Evolutionary conservation across 306 rosid species (phyloP).

Genomic region (Medicago arabica): DNA sequence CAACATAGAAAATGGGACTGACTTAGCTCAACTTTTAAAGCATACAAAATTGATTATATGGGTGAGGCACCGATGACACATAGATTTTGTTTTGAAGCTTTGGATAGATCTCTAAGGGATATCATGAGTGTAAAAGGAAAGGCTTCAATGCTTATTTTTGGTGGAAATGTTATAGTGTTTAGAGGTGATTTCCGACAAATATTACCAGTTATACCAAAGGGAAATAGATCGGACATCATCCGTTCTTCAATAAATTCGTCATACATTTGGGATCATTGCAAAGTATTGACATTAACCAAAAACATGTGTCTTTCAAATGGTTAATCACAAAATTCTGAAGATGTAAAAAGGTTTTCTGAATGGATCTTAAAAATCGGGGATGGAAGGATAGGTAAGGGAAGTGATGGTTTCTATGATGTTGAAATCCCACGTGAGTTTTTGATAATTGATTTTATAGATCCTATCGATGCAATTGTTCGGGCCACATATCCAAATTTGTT

Average conservation of each 20-base stretch:
- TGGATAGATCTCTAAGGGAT: not conserved
- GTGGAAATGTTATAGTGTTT: not conserved
- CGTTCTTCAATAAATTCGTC: not conserved
- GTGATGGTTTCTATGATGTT: too few relatives aligned
- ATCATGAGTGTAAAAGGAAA: not conserved
- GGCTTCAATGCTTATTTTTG: not conserved
- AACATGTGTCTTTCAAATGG: not conserved
- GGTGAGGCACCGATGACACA: not conserved
- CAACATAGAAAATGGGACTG: not conserved
- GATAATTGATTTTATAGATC: too few relatives aligned
- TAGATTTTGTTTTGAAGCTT: not conserved
- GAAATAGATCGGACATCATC: not conserved
- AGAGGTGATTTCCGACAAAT: not conserved
- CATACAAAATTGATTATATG: not conserved
- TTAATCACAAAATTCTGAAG: too few relatives aligned
- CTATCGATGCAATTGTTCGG: too few relatives aligned
- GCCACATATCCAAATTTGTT: too few relatives aligned
- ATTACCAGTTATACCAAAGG: not conserved
- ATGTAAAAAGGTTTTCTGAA: too few relatives aligned
- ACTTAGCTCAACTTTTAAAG: not conserved
- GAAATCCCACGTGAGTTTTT: too few relatives aligned
- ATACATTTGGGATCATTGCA: not conserved
- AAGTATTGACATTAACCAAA: too few relatives aligned
- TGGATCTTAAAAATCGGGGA: too few relatives aligned
- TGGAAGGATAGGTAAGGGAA: too few relatives aligned